These are phyloP conservation scores for Entonaema liquescens DNA, from an alignment of 495 filamentous ascomycete species.

Conservation along the genomic window DNA sequence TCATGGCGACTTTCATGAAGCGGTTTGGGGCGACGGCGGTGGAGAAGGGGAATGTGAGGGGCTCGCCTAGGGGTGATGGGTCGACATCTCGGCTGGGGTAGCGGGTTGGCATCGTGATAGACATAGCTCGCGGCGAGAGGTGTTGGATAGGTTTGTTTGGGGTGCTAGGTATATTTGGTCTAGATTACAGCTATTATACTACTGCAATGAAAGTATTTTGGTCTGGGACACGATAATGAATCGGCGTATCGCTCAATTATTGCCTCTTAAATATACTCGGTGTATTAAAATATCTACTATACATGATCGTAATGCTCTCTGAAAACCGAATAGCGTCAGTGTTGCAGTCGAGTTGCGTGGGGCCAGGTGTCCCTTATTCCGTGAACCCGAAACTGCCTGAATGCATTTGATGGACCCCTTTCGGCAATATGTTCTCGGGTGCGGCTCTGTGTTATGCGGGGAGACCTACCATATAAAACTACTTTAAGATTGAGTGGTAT, in stretches of 20 bases:
- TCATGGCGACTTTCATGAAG: constrained; percentile 71
- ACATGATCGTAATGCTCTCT: not conserved
- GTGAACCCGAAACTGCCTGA: constrained; percentile 35
- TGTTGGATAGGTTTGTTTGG: not conserved
- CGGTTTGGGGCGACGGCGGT: constrained; percentile 64
- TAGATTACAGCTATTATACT: not conserved
- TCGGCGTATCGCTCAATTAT: not conserved
- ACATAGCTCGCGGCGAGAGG: not conserved
- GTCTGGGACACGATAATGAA: not conserved
- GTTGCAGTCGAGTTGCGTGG: not conserved
- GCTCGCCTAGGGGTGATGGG: constrained; percentile 60
- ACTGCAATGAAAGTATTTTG: not conserved
- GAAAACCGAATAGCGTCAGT: not conserved
- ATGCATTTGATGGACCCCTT: constrained; percentile 12
- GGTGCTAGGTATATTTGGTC: not conserved
- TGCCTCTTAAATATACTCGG: not conserved
- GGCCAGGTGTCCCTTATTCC: constrained; percentile 11
- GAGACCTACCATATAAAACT: no score
- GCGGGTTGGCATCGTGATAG: constrained; percentile 29
- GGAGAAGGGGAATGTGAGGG: constrained; percentile 66
- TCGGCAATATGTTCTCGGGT: constrained; percentile 13
- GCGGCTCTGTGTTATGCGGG: constrained; percentile 13
- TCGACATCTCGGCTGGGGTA: constrained; percentile 40
- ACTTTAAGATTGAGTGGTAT: no score
- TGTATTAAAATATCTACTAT: not conserved